These are phyloP conservation scores for Carex myosuroides DNA, from an alignment of 176 grass and related monocot species.

Conservation along the genomic window DNA sequence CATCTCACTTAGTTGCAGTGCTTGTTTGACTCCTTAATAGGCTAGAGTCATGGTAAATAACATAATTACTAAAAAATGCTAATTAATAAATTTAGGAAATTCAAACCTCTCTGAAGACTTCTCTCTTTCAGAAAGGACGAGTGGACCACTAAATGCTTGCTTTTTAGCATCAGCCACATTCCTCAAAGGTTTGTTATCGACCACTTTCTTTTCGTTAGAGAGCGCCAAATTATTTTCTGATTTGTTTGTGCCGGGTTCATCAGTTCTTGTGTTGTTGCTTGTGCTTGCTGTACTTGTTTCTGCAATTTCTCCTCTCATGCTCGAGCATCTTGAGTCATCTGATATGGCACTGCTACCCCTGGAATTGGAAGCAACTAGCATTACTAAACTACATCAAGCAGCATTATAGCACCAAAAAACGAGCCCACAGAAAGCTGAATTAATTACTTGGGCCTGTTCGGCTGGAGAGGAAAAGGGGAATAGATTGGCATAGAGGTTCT, in stretches of 20 bases:
- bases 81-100: conserved; percentile 4
- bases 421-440: neutral
- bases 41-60: neutral
- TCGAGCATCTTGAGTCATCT: conserved; percentile 23
- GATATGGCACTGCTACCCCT: conserved; percentile 4
- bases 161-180: conserved; percentile 51
- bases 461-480: too few species aligned
- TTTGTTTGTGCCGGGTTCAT: conserved; percentile 32
- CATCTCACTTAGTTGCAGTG: neutral
- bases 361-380: neutral
- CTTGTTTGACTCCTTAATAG: neutral
- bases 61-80: neutral
- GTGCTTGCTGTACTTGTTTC: conserved; percentile 35
- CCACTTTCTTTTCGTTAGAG: conserved; percentile 53
- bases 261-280: conserved; percentile 33
- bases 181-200: conserved; percentile 41
- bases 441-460: neutral
- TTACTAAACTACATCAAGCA: neutral
- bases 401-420: neutral
- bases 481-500: too few species aligned
- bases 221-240: conserved; percentile 46
- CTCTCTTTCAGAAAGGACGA: conserved; percentile 47
- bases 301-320: conserved; percentile 25
- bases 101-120: conserved; percentile 58
- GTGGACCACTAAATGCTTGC: conserved; percentile 53